These are phyloP conservation scores for Tylopilus sp. DNA, from an alignment of 1,284 basidiomycete species.

Conservation along the genomic window DNA sequence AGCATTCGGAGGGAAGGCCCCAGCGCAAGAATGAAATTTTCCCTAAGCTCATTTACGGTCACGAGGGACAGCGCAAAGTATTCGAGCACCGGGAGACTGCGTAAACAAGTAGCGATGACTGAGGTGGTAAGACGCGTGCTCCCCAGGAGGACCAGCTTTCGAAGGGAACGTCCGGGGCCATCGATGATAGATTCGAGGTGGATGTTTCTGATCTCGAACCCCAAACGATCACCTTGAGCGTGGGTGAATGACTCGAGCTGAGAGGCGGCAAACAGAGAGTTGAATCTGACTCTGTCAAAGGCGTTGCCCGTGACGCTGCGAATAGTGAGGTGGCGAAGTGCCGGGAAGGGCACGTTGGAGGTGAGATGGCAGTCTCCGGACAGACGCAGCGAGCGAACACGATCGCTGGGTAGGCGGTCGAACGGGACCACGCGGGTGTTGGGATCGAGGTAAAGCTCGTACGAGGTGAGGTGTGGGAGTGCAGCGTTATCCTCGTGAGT, in stretches of 20 bases:
- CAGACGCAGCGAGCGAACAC: slow-evolving; percentile 34
- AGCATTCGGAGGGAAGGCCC: slow-evolving; percentile 31
- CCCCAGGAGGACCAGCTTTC: slow-evolving; percentile 38
- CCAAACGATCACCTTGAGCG: slow-evolving; percentile 34
- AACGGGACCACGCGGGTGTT: slow-evolving; percentile 33
- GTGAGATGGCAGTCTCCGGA: slow-evolving; percentile 35
- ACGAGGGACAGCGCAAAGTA: slow-evolving; percentile 39
- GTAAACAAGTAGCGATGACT: slow-evolving; percentile 32
- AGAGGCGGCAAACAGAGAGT: slow-evolving; percentile 28
- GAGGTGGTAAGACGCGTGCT: slow-evolving; percentile 35
- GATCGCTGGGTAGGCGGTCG: slow-evolving; percentile 26
- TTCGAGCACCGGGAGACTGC: slow-evolving; percentile 30
- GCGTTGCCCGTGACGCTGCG: slow-evolving; percentile 36
- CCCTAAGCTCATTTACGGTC: slow-evolving; percentile 36
- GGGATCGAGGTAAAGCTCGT: slow-evolving; percentile 37
- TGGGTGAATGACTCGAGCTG: slow-evolving; percentile 37
- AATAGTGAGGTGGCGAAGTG: slow-evolving; percentile 35
- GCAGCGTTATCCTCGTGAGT: background rate
- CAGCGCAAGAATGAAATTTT: slow-evolving; percentile 36
- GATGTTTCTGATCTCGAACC: slow-evolving; percentile 37
- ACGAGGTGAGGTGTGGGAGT: slow-evolving; percentile 27
- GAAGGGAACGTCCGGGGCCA: slow-evolving; percentile 28
- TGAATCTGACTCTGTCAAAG: slow-evolving; percentile 36
- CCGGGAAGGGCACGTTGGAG: slow-evolving; percentile 18
- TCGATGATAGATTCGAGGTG: slow-evolving; percentile 35